phyloP scores from a whole-genome alignment of 306 rosid genomes.

The Casuarina equisetifolia region DNA sequence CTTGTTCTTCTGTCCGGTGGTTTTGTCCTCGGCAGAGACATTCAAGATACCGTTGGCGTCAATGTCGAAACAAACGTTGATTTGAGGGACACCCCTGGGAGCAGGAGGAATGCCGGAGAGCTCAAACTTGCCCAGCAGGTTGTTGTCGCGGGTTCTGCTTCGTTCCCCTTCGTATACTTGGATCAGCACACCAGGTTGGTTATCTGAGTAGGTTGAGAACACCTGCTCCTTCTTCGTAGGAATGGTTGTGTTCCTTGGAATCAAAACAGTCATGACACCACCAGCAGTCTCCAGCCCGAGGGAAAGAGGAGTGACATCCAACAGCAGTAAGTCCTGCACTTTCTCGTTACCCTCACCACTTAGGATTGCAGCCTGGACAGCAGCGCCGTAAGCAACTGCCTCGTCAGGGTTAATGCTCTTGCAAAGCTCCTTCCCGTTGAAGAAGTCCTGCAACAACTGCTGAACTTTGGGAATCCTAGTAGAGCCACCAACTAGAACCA shows the following conservation, averaged over 20 bases:
- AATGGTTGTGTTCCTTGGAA: constrained; percentile 56
- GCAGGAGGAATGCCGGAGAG: constrained; percentile 57
- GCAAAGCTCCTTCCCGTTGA: constrained; percentile 58
- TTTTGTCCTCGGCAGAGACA: constrained; percentile 63
- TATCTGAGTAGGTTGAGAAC: constrained; percentile 54
- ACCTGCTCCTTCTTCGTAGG: constrained; percentile 64
- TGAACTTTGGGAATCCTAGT: constrained; percentile 61
- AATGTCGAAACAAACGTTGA: constrained; percentile 48
- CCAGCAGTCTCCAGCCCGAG: constrained; percentile 57
- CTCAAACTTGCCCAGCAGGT: constrained; percentile 54
- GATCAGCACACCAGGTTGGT: constrained; percentile 60
- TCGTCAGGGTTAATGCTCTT: constrained; percentile 59
- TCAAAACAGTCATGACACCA: constrained; percentile 60
- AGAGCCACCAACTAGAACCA: constrained; percentile 59
- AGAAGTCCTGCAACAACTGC: constrained; percentile 50
- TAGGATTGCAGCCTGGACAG: constrained; percentile 61
- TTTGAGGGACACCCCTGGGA: constrained; percentile 60
- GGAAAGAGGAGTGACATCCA: constrained; percentile 55
- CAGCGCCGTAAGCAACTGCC: constrained; percentile 63
- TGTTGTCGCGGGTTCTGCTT: constrained; percentile 55
- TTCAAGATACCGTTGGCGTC: constrained; percentile 54
- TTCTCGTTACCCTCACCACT: constrained; percentile 58
- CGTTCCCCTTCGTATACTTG: constrained; percentile 59
- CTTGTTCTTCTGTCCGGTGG: constrained; percentile 58
- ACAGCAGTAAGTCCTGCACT: constrained; percentile 52